A percentile compares a stretch with the other conserved stretches of the same genome.
phyloP scores from a whole-genome alignment of 768 basidiomycete species.

The Termitomyces sp. region DNA sequence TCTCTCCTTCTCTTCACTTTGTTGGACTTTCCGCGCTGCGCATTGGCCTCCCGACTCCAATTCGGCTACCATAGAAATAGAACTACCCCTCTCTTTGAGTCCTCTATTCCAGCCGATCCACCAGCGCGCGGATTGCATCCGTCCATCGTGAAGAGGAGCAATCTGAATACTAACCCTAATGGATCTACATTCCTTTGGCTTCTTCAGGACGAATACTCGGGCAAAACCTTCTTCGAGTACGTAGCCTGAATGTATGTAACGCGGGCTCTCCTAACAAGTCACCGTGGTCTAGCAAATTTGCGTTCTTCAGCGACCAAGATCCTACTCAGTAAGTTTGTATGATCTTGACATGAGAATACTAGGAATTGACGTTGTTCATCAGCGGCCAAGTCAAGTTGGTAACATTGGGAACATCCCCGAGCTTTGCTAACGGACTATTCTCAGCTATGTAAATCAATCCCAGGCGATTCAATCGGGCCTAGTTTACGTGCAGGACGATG shows the following conservation, averaged over 20 bases:
- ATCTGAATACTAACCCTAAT: slow-evolving; percentile 39
- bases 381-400: slow-evolving; percentile 74
- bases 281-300: slow-evolving; percentile 38
- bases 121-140: slow-evolving; percentile 1
- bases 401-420: neutral
- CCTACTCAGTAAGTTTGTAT: slow-evolving; percentile 59
- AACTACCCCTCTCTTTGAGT: neutral
- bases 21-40: neutral
- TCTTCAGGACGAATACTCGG: slow-evolving; percentile 62
- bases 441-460: slow-evolving; percentile 59
- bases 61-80: neutral
- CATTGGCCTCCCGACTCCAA: slow-evolving; percentile 10
- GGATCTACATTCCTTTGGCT: slow-evolving; percentile 62
- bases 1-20: slow-evolving; percentile 1
- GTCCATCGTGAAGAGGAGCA: slow-evolving; percentile 18
- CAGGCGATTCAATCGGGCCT: slow-evolving; percentile 53
- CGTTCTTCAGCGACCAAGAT: slow-evolving; percentile 58
- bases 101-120: neutral
- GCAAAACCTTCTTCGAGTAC: slow-evolving; percentile 71
- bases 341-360: slow-evolving; percentile 7
- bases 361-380: slow-evolving; percentile 13
- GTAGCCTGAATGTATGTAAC: slow-evolving; percentile 7
- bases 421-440: slow-evolving; percentile 7
- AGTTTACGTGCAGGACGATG: slow-evolving; percentile 53
- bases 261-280: neutral